These are phyloP conservation scores for Mycosphaerelloides madeirae DNA, from an alignment of 2,329 filamentous ascomycete species.

Conservation along the genomic window DNA sequence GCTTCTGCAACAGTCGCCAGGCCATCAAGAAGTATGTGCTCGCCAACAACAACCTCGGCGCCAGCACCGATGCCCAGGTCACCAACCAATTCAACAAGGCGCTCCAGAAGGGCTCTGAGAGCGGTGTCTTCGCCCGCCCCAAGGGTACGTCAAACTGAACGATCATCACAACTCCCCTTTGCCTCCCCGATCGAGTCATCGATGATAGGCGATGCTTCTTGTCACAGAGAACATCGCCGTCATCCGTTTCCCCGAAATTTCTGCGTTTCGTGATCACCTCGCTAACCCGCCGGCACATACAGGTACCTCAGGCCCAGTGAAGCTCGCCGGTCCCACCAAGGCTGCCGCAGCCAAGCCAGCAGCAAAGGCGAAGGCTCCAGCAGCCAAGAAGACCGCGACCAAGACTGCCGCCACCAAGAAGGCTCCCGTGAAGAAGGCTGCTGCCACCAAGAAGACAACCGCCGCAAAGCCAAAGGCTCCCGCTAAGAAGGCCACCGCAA, in stretches of 20 bases:
- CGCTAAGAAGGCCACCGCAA: constrained; percentile 31
- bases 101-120: constrained; percentile 75
- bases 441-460: constrained; percentile 38
- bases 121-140: constrained; percentile 80
- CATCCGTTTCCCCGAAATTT: constrained; percentile 4
- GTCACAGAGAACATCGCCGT: constrained; percentile 4
- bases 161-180: constrained; percentile 18
- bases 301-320: constrained; percentile 84
- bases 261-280: constrained; percentile 4
- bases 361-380: constrained; percentile 28
- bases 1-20: constrained; percentile 53
- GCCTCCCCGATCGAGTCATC: constrained; percentile 6
- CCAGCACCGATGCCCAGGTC: constrained; percentile 54
- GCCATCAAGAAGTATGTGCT: constrained; percentile 71
- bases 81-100: constrained; percentile 81
- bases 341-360: constrained; percentile 38
- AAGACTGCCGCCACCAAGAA: constrained; percentile 36
- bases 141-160: constrained; percentile 63
- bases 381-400: constrained; percentile 41
- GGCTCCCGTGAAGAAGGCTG: constrained; percentile 42
- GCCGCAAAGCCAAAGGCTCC: constrained; percentile 34
- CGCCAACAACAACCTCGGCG: constrained; percentile 62
- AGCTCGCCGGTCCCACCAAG: constrained; percentile 54
- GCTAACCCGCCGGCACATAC: constrained; percentile 23
- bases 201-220: constrained; percentile 9